A percentile compares a stretch with the other conserved stretches of the same genome.
Evolutionary conservation across 179 eudicot genomes (phyloP).

Genomic region (Vitellaria paradoxa): DNA sequence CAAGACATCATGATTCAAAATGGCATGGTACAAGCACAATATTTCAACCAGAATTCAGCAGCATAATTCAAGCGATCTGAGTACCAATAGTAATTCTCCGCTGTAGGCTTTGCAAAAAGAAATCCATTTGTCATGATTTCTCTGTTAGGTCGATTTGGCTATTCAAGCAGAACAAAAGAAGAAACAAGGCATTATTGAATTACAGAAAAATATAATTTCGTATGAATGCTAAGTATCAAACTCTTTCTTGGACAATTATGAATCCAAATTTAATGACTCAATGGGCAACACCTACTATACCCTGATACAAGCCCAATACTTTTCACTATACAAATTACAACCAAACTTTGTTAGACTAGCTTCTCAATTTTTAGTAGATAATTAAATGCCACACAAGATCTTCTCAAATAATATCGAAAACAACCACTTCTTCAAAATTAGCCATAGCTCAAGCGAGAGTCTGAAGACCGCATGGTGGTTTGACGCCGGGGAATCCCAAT

Average conservation of each 20-base stretch:
- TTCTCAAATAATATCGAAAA: slow-evolving; percentile 1
- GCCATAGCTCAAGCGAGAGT: slow-evolving; percentile 77
- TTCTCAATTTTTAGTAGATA: background rate
- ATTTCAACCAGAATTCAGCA: background rate
- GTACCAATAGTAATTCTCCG: too few species aligned
- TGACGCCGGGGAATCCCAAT: slow-evolving; percentile 91
- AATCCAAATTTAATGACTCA: slow-evolving; percentile 3
- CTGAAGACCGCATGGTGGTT: slow-evolving; percentile 56
- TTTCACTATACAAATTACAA: slow-evolving; percentile 26
- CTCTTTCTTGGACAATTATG: background rate
- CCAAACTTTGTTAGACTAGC: slow-evolving; percentile 21
- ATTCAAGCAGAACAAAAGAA: background rate
- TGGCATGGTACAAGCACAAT: background rate
- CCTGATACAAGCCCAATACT: slow-evolving; percentile 24
- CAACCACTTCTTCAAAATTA: slow-evolving; percentile 19
- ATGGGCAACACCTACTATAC: slow-evolving; percentile 8
- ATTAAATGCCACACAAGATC: slow-evolving; percentile 9
- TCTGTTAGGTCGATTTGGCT: background rate
- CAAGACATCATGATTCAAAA: background rate
- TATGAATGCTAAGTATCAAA: background rate
- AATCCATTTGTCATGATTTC: background rate
- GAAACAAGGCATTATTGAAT: background rate
- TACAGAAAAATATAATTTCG: background rate
- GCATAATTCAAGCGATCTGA: background rate
- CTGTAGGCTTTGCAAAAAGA: background rate